Evolutionary conservation across 2,329 filamentous ascomycete genomes (phyloP).

Genomic region (Colletotrichum godetiae): DNA sequence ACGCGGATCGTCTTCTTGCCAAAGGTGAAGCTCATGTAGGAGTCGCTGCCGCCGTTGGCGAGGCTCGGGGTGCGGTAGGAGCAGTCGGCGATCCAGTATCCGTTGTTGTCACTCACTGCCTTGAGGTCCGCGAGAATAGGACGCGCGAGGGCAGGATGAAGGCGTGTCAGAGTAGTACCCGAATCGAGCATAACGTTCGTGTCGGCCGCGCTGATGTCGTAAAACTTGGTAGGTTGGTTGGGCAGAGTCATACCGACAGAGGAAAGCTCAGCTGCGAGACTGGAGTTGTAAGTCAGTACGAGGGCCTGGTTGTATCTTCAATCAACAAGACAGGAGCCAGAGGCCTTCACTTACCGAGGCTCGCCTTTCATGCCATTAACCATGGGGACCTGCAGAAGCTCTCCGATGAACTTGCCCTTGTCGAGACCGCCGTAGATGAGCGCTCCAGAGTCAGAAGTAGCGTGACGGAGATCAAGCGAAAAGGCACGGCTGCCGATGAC

Average conservation of each 20-base stretch:
- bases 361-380: conserved; percentile 50
- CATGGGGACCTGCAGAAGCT: conserved; percentile 55
- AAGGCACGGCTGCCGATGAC: conserved; percentile 63
- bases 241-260: conserved; percentile 46
- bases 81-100: conserved; percentile 60
- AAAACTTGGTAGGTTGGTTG: conserved; percentile 37
- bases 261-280: conserved; percentile 48
- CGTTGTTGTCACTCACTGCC: conserved; percentile 51
- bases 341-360: conserved; percentile 38
- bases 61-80: conserved; percentile 41
- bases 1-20: conserved; percentile 53
- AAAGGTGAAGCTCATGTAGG: conserved; percentile 60
- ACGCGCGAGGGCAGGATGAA: conserved; percentile 55
- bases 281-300: conserved; percentile 29
- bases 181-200: conserved; percentile 62
- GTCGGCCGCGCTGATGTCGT: conserved; percentile 44
- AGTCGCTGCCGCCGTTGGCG: conserved; percentile 44
- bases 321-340: background rate
- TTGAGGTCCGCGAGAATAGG: conserved; percentile 57
- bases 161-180: conserved; percentile 61
- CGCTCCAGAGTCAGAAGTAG: conserved; percentile 56
- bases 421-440: conserved; percentile 66
- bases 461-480: conserved; percentile 60
- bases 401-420: conserved; percentile 61
- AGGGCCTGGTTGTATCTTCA: background rate